Evolutionary conservation across 306 rosid genomes (phyloP), one percentile per base, ranked within the genome.

Genomic region (Betula pendula): DNA sequence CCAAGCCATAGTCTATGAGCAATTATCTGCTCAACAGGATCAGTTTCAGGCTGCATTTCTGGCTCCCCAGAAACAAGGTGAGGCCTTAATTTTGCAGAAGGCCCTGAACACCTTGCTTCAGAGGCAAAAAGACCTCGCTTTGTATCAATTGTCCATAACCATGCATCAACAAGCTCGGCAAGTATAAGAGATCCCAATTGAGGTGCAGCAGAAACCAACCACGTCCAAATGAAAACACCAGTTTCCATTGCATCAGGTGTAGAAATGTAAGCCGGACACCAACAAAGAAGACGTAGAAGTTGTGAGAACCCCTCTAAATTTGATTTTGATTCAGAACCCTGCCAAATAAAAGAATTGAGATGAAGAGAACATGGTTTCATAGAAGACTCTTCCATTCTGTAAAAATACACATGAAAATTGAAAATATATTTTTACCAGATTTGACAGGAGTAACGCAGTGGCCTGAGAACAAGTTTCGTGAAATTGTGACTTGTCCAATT

Each of bases 161-260:
- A 95, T 60, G 98, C 98, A 79, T 95, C 98, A 78, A 95, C 97
- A 83, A 95, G 97, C 88, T 95, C 99, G 0, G 99, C 93, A 89
- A 95, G 98, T 78, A 95, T 93, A 22, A 90, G 90, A 72, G 96
- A 84, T 65, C 99, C 99, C 80, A 95, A 84, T 82, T 92, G 89
- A 31, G 99, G 99, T 15, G 99, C 97, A 79, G 99, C 97, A 88
- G 99, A 95, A 84, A 95, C 99, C 84, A 95, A 82, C 99, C 99
- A 95, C n/a, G 99, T 92, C 99, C 99, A 95, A 72, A 92, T 83
- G 83, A 90, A 95, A 86, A 95, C 89, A 79, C 97, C 97, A 55
- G 97, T 92, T 89, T 95, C 99, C 91, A 95, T 92, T 74, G 97
- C 92, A 71, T 92, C 92, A 65, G 90, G 89, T 3, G 97, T 92